A percentile compares a stretch with the other conserved stretches of the same genome.
These are phyloP conservation scores for Casaregolazyma suthepensis DNA, from an alignment of 1,139 yeast species.

Conservation along the genomic window DNA sequence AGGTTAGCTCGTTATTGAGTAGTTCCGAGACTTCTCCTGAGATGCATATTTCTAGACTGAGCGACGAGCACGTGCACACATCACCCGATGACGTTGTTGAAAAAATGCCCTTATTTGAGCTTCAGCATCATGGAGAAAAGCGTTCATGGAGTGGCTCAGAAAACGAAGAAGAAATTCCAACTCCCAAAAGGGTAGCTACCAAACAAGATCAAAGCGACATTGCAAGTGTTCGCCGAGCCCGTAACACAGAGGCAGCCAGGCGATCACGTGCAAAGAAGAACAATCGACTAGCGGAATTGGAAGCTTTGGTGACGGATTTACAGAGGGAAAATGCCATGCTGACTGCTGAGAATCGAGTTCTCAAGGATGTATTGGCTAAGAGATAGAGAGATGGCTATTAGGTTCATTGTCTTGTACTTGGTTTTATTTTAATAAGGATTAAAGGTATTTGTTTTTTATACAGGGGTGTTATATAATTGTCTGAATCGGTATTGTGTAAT, in stretches of 20 bases:
- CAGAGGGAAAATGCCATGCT: constrained; percentile 49
- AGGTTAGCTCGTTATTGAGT: not conserved
- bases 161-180: not conserved
- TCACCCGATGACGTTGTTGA: too few relatives aligned
- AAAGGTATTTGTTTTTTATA: too few relatives aligned
- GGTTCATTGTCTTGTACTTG: not conserved
- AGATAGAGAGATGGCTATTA: not conserved
- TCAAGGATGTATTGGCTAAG: constrained; percentile 8
- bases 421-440: not conserved
- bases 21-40: not conserved
- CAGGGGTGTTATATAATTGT: not conserved
- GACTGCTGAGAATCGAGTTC: constrained; percentile 41
- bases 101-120: not conserved
- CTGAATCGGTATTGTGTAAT: too few relatives aligned
- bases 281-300: constrained; percentile 81
- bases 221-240: constrained; percentile 74
- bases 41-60: not conserved
- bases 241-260: constrained; percentile 96
- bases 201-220: constrained; percentile 49
- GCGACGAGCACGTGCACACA: not conserved
- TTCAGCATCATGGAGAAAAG: not conserved
- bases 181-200: not conserved
- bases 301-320: constrained; percentile 64
- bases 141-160: not conserved
- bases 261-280: constrained; percentile 90